Evolutionary conservation across 163 green algal genomes (phyloP), one percentile per base, ranked within the genome.

Genomic region (Chlorella variabilis): DNA sequence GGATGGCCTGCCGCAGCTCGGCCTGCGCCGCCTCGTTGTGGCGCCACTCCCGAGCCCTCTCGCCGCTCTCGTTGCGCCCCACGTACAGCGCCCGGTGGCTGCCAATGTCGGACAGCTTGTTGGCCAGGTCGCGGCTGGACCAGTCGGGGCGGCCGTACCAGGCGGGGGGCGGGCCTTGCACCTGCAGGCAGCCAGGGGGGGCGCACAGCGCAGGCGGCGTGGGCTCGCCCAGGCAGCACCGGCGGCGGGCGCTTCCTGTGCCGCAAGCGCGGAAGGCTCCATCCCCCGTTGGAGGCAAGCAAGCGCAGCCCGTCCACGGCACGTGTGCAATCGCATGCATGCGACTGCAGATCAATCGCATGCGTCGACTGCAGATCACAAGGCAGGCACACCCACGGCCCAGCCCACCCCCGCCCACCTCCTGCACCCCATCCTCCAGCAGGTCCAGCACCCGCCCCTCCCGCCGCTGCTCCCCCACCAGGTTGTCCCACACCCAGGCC

Each of bases 401-500:
- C n/a, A n/a, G n/a, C n/a, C n/a, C n/a, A n/a, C n/a, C n/a, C n/a
- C n/a, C n/a, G n/a, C n/a, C 45, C 39, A 90, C 86, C 70, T 91
- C 85, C 36, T 70, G 65, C 33, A 77, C 71, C 18, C 87, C 87
- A 41, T 88, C 78, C 51, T 84, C 61, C 18, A 91, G 33, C 20
- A 86, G 34, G 0, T 71, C 39, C 4, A n/a, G 36, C 34, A 73
- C 62, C 56, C 33, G 48, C 42, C 31, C 15, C 25, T 63, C 49
- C 20, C 38, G 18, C 36, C 39, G n/a, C 33, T 23, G 15, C 23
- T 77, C 61, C 23, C 29, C 75, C n/a, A 85, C 13, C 62, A 90
- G 69, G 13, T 76, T 39, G 8, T 75, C 70, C 33, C 76, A 79
- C 21, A 91, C 81, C 87, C 87, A 91, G 74, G 86, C 75, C 0